Evolutionary conservation across 2,329 filamentous ascomycete species (phyloP), one percentile per base, ranked within the genome.

Genomic region (Aspergillus udagawae): DNA sequence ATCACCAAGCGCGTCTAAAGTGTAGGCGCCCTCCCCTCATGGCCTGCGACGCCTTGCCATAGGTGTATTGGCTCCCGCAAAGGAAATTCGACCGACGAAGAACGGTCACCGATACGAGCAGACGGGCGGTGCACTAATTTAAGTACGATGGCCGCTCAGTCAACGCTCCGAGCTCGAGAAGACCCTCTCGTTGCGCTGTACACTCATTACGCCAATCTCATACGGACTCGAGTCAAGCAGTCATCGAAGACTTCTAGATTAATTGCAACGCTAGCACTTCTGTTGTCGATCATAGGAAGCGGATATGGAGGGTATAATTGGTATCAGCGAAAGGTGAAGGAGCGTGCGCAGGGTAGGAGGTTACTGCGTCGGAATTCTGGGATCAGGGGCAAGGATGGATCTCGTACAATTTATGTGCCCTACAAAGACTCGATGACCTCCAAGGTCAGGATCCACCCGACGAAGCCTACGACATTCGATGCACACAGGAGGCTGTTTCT

Each of bases 401-500:
- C 91, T 51, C 84, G 94, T 55, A 96, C 92, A 14, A 94, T 99
- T 57, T 97, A 94, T 70, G 94, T 99, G 28, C 92, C 93, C 1
- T 94, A 96, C 75, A 91, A 91, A 73, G 85, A 92, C 64, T 70
- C 67, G 25, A 57, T 67, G 49, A 96, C 92, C 2, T 89, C 92
- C 64, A 96, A 95, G 74, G 93, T 99, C 50, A 88, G 89, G 56
- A 97, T 99, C 62, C 82, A 91, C 70, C 88, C 89, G 5, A 99
- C 92, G 28, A 97, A 97, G 71, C 85, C 87, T 21, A 89, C 93
- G 38, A 99, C 94, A 0, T 99, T 97, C 71, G 93, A 99, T 80
- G 95, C 94, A 5, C 94, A 99, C 76, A 85, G 94, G 29, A 84
- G 95, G 27, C 82, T 99, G 29, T 99, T 99, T 72, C 80, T 99